Percentiles rank a stretch among this genome's conserved stretches.
Conservation (phyloP, 148 eudicot genomes). For the Camellia granthamiana region DNA sequence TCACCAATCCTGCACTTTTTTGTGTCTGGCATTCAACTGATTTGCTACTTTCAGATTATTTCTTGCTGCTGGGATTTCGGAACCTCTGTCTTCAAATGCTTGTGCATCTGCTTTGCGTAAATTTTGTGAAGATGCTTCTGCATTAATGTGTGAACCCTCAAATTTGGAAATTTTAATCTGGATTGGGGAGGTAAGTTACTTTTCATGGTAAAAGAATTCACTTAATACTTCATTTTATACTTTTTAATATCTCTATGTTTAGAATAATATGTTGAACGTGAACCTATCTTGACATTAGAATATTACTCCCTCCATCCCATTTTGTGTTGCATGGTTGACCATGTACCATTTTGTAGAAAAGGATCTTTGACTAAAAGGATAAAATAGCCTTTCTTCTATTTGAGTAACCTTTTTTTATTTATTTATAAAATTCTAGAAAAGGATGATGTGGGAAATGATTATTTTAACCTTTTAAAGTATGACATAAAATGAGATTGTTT, state of each 20-base stretch:
- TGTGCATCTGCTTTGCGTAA: constrained; percentile 90
- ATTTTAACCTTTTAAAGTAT: neutral
- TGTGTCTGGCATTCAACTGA: constrained; percentile 15
- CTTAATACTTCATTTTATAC: neutral
- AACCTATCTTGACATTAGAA: neutral
- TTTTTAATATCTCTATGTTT: neutral
- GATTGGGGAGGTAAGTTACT: constrained; percentile 81
- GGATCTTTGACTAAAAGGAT: neutral
- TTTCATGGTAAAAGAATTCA: neutral
- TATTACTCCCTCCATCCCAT: neutral
- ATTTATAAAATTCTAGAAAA: neutral
- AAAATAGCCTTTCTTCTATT: neutral
- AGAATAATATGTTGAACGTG: neutral
- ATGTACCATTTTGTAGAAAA: neutral
- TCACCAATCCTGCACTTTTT: neutral
- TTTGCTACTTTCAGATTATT: constrained; percentile 68
- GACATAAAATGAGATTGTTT: neutral
- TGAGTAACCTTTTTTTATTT: neutral
- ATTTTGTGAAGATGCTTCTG: constrained; percentile 86
- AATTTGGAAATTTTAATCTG: constrained; percentile 82
- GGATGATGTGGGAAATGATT: neutral
- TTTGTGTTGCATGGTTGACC: neutral
- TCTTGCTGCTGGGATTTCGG: constrained; percentile 79
- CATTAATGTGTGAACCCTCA: constrained; percentile 57
- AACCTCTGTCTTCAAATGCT: constrained; percentile 69